Base-by-base conservation (phyloP, 1,284 basidiomycete species). In the Ustilago tritici region DNA sequence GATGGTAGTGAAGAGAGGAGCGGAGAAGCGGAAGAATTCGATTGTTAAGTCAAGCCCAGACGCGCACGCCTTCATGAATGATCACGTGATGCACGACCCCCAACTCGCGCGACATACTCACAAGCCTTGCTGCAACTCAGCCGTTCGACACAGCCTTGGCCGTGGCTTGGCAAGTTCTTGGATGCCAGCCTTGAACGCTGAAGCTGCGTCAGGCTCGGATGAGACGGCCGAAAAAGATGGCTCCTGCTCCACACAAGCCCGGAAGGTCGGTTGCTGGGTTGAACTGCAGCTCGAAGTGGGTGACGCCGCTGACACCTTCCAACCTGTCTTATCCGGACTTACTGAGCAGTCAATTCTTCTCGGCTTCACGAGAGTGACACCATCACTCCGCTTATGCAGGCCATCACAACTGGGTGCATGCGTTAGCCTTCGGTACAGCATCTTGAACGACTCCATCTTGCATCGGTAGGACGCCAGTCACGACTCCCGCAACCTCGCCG, bases 61-160 rank as follows among this genome's bases (percentile, higher is more conserved):
- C 23, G 23, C 23, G 23, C 23, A 28, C 3, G 23, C 23, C 2
- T 28, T 28, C 23, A 28, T 28, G 23, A 28, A 28, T 28, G 23
- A 28, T 28, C 23, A 28, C 23, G 23, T 28, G 23, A 28, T 28
- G 23, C 3, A 28, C 23, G 23, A 28, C 23, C 23, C 23, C 19
- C 3, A 31, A 31, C 19, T 28, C 46, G 46, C 23, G 46, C 46
- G 46, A 49, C 46, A 49, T 19, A 49, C 4, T 7, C 12, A 10
- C 11, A 11, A 17, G 11, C 15, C 11, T 17, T 11, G 38, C 46
- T 49, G 46, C 46, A 49, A 32, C 28, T 32, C 49, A 32, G 49
- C 49, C 49, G 49, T 19, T 50, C 49, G 49, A 50, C 49, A 50
- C 49, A 50, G 49, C 49, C 49, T 50, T 50, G 49, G 49, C 49